Base-by-base conservation (phyloP, 129 eudicot genomes). In the Flaveria brownii region DNA sequence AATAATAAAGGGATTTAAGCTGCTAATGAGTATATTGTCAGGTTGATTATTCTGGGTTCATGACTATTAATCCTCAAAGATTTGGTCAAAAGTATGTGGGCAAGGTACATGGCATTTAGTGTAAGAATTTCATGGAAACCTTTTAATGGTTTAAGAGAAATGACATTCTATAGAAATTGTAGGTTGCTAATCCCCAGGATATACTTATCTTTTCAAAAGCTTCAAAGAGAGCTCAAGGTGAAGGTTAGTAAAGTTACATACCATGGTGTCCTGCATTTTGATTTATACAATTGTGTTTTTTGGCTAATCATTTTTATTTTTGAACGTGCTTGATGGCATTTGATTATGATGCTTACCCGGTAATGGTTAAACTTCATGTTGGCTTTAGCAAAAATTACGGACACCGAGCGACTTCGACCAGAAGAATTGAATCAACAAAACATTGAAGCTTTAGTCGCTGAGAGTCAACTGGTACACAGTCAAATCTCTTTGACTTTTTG, bases 151-250 rank as follows among this genome's bases (percentile, higher is more conserved):
- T 54, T 45, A 71, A 65, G 64, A 50, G 20, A 42, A 10, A 75
- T 79, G 77, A 76, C 78, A 22, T 73, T 18, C 16, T 56, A 72
- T 68, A n/a, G 52, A 17, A 73, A 45, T 23, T 74, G 47, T 76
- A 94, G 99, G 97, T 94, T 51, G 99, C 99, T 49, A 94, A 94
- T 83, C 99, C 99, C 66, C 99, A 94, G 83, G 99, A 94, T 77
- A 91, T 94, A 69, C 96, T 94, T 61, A 94, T 91, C 39, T 94
- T 94, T 76, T 89, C 99, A 60, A 94, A 94, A 83, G 86, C 96
- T 81, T 82, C 94, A 28, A 85, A 77, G 70, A 89, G 41, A 78
- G 87, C 79, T 76, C 84, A 73, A 73, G 83, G 78, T 43, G 96
- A 82, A 70, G 94, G 97, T 88, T 76, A 62, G 80, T 86, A 77